Evolutionary conservation across 257 asterid species (phyloP), one percentile per base, ranked within the genome.

Genomic region (Nicotiana undulata): DNA sequence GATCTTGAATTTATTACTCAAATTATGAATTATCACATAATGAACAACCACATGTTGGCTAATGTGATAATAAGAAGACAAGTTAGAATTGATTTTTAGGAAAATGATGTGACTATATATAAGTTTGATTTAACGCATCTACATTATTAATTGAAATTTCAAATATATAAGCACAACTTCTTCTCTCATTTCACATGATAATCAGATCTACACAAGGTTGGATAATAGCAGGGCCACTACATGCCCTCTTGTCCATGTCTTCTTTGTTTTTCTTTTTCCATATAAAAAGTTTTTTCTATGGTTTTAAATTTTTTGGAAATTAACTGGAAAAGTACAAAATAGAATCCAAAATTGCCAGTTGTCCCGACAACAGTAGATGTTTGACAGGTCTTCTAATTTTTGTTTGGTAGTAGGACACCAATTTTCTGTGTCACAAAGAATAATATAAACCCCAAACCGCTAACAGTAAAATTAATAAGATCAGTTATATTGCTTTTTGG

Each of bases 221-320:
- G 79, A 53, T 77, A 67, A 18, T 44, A n/a, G 74, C 79, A 78
- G 83, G 85, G 79, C 63, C 83, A 85, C 83, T 52, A n/a, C 29
- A 29, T 32, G 22, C 32, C 12, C 31, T 51, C 76, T 72, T 59
- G 20, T 70, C 63, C n/a, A 5, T 24, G 64, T 32, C 32, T 31
- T 24, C 17, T 22, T 51, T 37, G 20, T 29, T 1, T 53, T n/a
- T 4, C 58, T 37, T 5, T 13, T 12, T 12, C 24, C 34, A 70
- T 7, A 44, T 44, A 1, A 40, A 40, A 22, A 5, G 10, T 2
- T 4, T 67, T 53, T 56, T 49, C 6, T 58, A 40, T 76, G 53
- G 65, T 52, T 17, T 66, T 37, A 58, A 44, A 1, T 5, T 3
- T 15, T 26, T 44, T 6, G 77, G 22, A 20, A 70, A 44, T 12